Conservation (phyloP, 176 grass and related monocot genomes). For the Microstegium vimineum region DNA sequence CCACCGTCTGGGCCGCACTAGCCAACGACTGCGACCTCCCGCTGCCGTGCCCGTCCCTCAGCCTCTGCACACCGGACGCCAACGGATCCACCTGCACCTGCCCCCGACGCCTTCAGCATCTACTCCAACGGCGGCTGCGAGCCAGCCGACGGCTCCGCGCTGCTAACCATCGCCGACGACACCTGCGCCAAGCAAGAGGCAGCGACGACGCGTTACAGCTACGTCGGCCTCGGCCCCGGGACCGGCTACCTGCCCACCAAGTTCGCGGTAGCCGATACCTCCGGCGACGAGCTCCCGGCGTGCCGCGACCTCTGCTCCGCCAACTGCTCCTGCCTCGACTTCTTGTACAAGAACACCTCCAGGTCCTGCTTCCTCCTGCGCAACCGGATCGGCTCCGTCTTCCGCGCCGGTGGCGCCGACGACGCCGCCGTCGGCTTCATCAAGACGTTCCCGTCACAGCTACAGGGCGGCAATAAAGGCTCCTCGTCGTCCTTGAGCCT, state of each 20-base stretch:
- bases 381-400: constrained; percentile 56
- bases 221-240: constrained; percentile 31
- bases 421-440: constrained; percentile 64
- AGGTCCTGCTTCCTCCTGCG: constrained; percentile 52
- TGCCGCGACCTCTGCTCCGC: constrained; percentile 59
- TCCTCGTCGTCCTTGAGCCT: constrained; percentile 38
- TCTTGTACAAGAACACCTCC: constrained; percentile 64
- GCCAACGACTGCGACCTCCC: constrained; percentile 63
- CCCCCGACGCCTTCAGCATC: constrained; percentile 39
- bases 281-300: constrained; percentile 17
- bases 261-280: constrained; percentile 29
- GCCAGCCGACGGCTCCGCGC: constrained; percentile 34
- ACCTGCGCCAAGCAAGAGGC: not conserved
- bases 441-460: constrained; percentile 35
- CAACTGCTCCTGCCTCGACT: constrained; percentile 80
- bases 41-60: constrained; percentile 37
- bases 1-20: constrained; percentile 37
- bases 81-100: constrained; percentile 56
- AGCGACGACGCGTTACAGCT: not conserved
- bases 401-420: not conserved
- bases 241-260: constrained; percentile 61
- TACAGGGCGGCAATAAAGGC: not conserved
- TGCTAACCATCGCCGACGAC: not conserved
- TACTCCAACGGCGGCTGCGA: constrained; percentile 33
- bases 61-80: constrained; percentile 42